phyloP scores from a whole-genome alignment of 495 filamentous ascomycete genomes.

The Penicillium samsonianum region DNA sequence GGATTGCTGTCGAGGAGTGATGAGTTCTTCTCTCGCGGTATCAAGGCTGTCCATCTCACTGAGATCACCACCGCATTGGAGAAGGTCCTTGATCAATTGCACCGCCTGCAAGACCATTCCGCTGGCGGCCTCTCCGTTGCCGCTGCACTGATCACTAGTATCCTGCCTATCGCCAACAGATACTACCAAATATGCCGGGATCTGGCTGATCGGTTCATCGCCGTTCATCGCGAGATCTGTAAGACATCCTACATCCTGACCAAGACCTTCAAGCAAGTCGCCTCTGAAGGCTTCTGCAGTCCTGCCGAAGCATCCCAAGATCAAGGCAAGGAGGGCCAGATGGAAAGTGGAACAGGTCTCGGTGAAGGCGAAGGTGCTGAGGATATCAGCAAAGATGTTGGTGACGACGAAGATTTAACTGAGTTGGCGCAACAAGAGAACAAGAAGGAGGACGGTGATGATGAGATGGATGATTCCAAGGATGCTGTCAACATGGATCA shows the following conservation, averaged over 20 bases:
- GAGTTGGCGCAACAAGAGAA: conserved; percentile 84
- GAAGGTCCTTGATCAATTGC: conserved; percentile 50
- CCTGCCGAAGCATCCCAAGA: conserved; percentile 75
- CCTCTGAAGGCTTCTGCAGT: conserved; percentile 84
- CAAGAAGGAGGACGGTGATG: conserved; percentile 60
- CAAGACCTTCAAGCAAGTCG: conserved; percentile 72
- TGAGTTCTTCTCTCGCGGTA: conserved; percentile 51
- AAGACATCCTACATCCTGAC: conserved; percentile 73
- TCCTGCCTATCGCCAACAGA: conserved; percentile 73
- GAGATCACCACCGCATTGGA: conserved; percentile 57
- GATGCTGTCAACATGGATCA: conserved; percentile 96
- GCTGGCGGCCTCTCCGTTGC: conserved; percentile 45
- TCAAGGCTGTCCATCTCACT: conserved; percentile 59
- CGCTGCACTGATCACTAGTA: conserved; percentile 61
- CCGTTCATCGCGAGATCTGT: conserved; percentile 66
- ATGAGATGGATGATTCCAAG: conserved; percentile 67
- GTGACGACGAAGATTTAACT: conserved; percentile 87
- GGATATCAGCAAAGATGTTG: conserved; percentile 96
- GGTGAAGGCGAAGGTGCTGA: conserved; percentile 93
- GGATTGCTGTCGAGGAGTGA: conserved; percentile 66
- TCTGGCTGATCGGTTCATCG: conserved; percentile 51
- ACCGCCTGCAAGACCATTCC: conserved; percentile 49
- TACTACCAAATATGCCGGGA: conserved; percentile 63
- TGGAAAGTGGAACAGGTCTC: conserved; percentile 94
- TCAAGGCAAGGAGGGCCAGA: conserved; percentile 65